Base-by-base conservation (phyloP, 768 basidiomycete genomes). In the Lactarius sp. region DNA sequence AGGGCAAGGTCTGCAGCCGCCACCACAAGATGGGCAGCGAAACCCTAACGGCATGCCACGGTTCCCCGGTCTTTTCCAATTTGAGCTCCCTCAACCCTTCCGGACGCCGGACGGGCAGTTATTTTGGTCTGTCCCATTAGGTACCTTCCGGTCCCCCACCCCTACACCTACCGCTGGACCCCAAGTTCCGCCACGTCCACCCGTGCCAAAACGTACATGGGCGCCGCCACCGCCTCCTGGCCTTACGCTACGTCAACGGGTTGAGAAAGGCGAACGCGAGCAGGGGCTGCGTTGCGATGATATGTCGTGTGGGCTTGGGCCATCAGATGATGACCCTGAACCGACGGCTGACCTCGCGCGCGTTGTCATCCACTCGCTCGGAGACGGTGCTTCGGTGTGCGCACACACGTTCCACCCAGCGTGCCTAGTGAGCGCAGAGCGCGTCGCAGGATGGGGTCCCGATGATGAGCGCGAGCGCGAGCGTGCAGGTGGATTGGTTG, bases 241-340 rank as follows among this genome's bases (percentile, higher is more conserved):
- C 0, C 80, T 79, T 39, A 88, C 88, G 6, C 74, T 91, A 50
- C 86, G 90, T 33, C 83, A 91, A 71, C 81, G 85, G 6, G 78
- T 92, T 18, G 90, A 92, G 72, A 79, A 81, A 62, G 79, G 82
- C 60, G 90, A 92, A 73, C 81, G 85, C 22, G 87, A 89, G 71
- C 80, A 82, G 22, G 90, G 88, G 0, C 70, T 90, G 68, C 78
- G 90, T 54, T 92, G 90, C 71, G 82, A 77, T 44, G 90, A 91
- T 69, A 74, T 84, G 34, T 84, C 83, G 64, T 92, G 90, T 72
- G 88, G 87, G 2, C 71, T 90, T 34, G 90, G 88, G 0, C 88
- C 88, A 7, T 84, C 83, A 14, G 88, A 90, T 61, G 88, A 89
- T 16, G 86, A 88, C 49, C 87, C 87, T 14, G 74, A 74, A 50